Conservation (phyloP, 2,329 filamentous ascomycete genomes). For the Cladophialophora psammophila region DNA sequence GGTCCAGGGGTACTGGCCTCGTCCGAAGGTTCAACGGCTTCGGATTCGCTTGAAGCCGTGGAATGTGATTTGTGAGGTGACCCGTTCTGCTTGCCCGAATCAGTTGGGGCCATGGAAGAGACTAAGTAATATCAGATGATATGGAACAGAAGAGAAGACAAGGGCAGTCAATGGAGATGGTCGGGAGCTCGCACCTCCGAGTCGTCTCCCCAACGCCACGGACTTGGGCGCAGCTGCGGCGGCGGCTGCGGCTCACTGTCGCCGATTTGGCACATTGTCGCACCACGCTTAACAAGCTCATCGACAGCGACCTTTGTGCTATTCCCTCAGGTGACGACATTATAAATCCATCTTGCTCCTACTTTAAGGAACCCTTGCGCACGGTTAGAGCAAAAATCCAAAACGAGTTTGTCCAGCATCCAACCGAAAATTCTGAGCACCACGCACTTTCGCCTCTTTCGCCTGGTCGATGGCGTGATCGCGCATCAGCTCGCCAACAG, state of each 20-base stretch:
- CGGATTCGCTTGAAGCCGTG: background rate
- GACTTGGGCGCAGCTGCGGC: conserved; percentile 12
- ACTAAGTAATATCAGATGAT: conserved; percentile 5
- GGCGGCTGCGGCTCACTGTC: conserved; percentile 17
- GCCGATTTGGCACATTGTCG: conserved; percentile 33
- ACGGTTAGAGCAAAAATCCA: background rate
- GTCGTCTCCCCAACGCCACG: conserved; percentile 14
- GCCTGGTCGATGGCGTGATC: conserved; percentile 28
- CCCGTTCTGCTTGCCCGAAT: conserved; percentile 17
- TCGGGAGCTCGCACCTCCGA: conserved; percentile 12
- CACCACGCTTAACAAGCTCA: background rate
- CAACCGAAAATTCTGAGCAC: background rate
- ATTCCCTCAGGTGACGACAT: conserved; percentile 2
- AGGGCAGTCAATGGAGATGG: background rate
- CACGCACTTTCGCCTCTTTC: background rate
- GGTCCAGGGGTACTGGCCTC: background rate
- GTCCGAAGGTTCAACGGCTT: conserved; percentile 8
- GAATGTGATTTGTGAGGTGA: conserved; percentile 10
- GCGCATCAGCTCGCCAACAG: conserved; percentile 11
- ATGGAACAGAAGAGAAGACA: conserved; percentile 4
- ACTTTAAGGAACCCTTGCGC: background rate
- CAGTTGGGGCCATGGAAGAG: conserved; percentile 29
- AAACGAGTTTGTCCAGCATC: background rate
- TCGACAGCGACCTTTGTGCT: background rate
- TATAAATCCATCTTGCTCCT: conserved; percentile 1